Evolutionary conservation across 2,329 filamentous ascomycete genomes (phyloP), one percentile per base, ranked within the genome.

Genomic region (Sclerotinia borealis): DNA sequence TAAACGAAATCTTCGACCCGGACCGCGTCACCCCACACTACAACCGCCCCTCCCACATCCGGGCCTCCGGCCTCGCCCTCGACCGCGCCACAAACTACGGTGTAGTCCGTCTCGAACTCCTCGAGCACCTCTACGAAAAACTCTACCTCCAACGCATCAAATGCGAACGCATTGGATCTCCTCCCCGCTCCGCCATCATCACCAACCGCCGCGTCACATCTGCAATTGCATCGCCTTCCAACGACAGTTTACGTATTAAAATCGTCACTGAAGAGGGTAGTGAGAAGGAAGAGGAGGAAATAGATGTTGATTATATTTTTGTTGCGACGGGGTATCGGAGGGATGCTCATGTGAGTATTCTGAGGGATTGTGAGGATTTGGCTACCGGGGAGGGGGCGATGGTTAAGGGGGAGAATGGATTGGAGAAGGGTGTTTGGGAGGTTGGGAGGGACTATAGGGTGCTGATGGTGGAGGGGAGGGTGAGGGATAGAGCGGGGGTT

Each of bases 1-100:
- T 98, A 71, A 98, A 98, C 76, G 92, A 95, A 72, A 91, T 98
- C 73, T 98, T 98, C 81, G 92, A 98, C 78, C 93, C 93, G 1
- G 86, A 89, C 39, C 89, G 88, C 65, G 87, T 96, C 36, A 90
- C 96, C 74, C 81, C 81, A 50, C 84, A 96, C 69, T 97, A 87
- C 79, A 79, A 84, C 55, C 86, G 88, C 68, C 80, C 88, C 0
- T 78, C 86, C 1, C 79, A 81, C 50, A 80, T 87, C 66, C 89
- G 93, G 55, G 65, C 64, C 37, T 77, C 79, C 17, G 79, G 80
- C 31, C 79, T 96, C 59, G 78, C 81, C 19, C 86, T 87, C 59
- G 91, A 96, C 69, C 88, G 89, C 65, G 87, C 86, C 36, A 98
- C 93, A 65, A 98, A 98, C 79, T 98, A 98, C 76, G 90, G 92